Base-by-base conservation (phyloP, 2,329 filamentous ascomycete species). In the Sclerotinia trifoliorum region DNA sequence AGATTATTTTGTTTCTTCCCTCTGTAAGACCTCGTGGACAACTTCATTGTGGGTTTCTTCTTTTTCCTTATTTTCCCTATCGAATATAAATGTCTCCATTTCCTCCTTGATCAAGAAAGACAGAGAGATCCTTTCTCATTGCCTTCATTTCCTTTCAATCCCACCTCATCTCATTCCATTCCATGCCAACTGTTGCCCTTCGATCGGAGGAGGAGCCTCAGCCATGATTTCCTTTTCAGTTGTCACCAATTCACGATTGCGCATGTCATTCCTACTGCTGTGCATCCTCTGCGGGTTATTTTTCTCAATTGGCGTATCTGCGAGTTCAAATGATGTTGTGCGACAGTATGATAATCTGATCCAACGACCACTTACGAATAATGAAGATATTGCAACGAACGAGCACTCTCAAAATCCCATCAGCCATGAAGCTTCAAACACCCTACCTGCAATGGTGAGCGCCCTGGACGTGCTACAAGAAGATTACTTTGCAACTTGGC, bases 401-500 rank as follows among this genome's bases (percentile, higher is more conserved):
- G 62, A 54, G 35, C 42, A 60, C n/a, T 54, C 62, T 35, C 62
- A 68, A 42, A 54, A 66, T 3, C 62, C 32, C 54, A 11, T 66
- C 19, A 49, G 52, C 24, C 46, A 46, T 5, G 35, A 32, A 42
- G 35, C 66, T 21, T 17, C 66, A 21, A 58, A 72, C 29, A 72
- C 71, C 5, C 68, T 76, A 46, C 69, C 71, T 26, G 72, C 71
- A 48, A 68, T 78, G 52, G 68, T 91, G 58, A 78, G 84, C 61
- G 90, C 92, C 7, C 83, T 97, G 71, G 83, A 87, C 58, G 87
- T 90, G 7, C 87, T 97, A 83, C 93, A 97, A 78, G 83, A 86
- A 65, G 81, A 84, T 35, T 97, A 93, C 80, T 97, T 95, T 77
- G 84, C 88, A 58, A 80, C 90, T 5, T 91, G 91, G 84, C 81